phyloP scores from a whole-genome alignment of 2,329 filamentous ascomycete genomes.

The Albophoma yamanashiensis region DNA sequence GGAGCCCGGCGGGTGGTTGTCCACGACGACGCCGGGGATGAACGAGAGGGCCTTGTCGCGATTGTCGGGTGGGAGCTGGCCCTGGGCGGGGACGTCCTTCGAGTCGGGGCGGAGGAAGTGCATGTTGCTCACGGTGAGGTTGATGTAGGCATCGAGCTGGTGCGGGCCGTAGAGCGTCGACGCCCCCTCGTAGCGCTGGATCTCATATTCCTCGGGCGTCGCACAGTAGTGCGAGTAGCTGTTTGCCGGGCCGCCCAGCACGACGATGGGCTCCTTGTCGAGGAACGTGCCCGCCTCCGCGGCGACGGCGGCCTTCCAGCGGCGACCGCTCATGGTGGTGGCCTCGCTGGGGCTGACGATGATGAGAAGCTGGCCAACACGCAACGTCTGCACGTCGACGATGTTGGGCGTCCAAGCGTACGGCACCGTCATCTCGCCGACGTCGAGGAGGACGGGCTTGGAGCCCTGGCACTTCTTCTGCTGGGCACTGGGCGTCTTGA shows the following conservation, averaged over 20 bases:
- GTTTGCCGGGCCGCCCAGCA: slow-evolving; percentile 82
- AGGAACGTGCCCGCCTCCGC: slow-evolving; percentile 36
- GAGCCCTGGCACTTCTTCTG: slow-evolving; percentile 68
- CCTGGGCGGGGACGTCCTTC: slow-evolving; percentile 32
- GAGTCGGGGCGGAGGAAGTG: slow-evolving; percentile 27
- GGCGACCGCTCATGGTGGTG: slow-evolving; percentile 82
- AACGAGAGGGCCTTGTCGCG: slow-evolving; percentile 65
- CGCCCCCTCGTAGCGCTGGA: slow-evolving; percentile 92
- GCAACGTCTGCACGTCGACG: slow-evolving; percentile 76
- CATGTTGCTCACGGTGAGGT: slow-evolving; percentile 59
- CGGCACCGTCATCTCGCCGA: slow-evolving; percentile 66
- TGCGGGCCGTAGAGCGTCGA: slow-evolving; percentile 80
- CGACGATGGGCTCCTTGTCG: slow-evolving; percentile 55
- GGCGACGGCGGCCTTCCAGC: slow-evolving; percentile 67
- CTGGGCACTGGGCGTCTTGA: slow-evolving; percentile 58
- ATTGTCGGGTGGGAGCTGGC: slow-evolving; percentile 67
- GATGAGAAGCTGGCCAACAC: slow-evolving; percentile 75
- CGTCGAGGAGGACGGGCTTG: slow-evolving; percentile 81
- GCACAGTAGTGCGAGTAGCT: slow-evolving; percentile 78
- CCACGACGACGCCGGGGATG: slow-evolving; percentile 68
- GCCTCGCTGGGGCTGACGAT: slow-evolving; percentile 80
- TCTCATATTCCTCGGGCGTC: slow-evolving; percentile 68
- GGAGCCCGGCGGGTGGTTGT: slow-evolving; percentile 54
- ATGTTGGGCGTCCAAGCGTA: slow-evolving; percentile 89
- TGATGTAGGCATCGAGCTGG: slow-evolving; percentile 79